Percentiles rank a stretch among this genome's conserved stretches.
Evolutionary conservation across 2,329 filamentous ascomycete genomes (phyloP).

Genomic region (Capronia americana): DNA sequence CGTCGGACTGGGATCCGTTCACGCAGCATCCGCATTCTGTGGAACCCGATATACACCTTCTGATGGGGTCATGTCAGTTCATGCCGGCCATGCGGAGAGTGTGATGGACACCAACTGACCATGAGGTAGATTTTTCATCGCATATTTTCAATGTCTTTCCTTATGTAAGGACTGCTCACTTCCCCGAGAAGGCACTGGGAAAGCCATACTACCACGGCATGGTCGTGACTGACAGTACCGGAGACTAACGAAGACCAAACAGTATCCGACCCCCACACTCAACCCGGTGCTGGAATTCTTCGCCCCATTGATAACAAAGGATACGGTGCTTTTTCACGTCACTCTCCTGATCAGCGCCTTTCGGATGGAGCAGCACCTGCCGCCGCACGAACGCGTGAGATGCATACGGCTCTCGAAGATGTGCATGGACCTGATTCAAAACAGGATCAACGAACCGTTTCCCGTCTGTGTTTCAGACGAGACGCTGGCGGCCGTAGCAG

Average conservation of each 20-base stretch:
- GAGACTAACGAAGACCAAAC: conserved; percentile 6
- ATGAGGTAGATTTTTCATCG: conserved; percentile 14
- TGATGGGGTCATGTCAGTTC: conserved; percentile 21
- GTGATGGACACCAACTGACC: conserved; percentile 3
- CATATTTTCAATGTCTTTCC: conserved; percentile 23
- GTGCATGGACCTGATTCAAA: conserved; percentile 24
- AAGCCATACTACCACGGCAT: not conserved
- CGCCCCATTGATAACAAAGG: conserved; percentile 22
- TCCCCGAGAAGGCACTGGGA: not conserved
- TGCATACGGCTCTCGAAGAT: conserved; percentile 24
- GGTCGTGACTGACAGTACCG: not conserved
- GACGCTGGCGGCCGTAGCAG: conserved; percentile 18
- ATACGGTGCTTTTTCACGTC: conserved; percentile 18
- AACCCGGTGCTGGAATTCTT: conserved; percentile 23
- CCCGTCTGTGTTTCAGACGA: conserved; percentile 20
- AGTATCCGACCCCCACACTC: conserved; percentile 19
- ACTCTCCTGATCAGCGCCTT: conserved; percentile 19
- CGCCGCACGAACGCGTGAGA: conserved; percentile 18
- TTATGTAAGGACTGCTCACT: conserved; percentile 2
- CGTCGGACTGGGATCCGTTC: conserved; percentile 14
- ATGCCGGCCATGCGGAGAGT: not conserved
- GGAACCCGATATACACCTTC: conserved; percentile 18
- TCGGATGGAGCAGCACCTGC: conserved; percentile 14
- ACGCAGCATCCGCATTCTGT: conserved; percentile 14
- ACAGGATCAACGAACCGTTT: conserved; percentile 23